Base-by-base conservation (phyloP, 805 yeast genomes). In the Kodamaea leandrae region DNA sequence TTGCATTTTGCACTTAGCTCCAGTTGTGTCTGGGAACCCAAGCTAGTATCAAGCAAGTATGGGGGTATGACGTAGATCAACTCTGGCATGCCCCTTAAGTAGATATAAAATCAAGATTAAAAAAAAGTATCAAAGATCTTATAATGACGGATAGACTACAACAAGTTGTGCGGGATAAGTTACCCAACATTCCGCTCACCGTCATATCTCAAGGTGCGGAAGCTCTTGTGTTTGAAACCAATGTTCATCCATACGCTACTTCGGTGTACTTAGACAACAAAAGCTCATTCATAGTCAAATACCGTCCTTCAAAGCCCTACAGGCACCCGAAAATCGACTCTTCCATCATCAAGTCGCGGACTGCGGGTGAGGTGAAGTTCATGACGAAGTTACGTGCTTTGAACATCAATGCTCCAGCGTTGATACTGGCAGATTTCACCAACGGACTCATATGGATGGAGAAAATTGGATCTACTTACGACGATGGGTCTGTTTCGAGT, bases 381-480 rank as follows among this genome's bases (percentile, higher is more conserved):
- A 63, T 93, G 62, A 72, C 75, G 36, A 83, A 78, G 55, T 64
- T 79, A 32, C 54, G 57, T 20, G 66, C 62, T 41, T 46, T 86
- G 12, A 84, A 80, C 0, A 72, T 93, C 13, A 68, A 70, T 7
- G 86, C 84, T 1, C 99, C 99, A 0, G 61, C 71, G 43, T 58
- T 93, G 34, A 64, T 85, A n/a, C 82, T 82, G 37, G 74, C 82
- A n/a, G 97, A 93, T 64, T 77, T 82, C 3, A 61, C 72, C 29
- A 77, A 79, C 47, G 99, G 98, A 1, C 64, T 86, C 34, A 79
- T 93, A 18, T 89, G 95, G 93, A 86, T 91, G 91, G 95, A 87
- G 51, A 72, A 66, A 47, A 59, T 91, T 6, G 90, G 91, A 1
- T 79, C 75, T 21, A 53, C 56, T 7, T 54, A 83, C 16, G 68